These are phyloP conservation scores for Begonia fuchsioides DNA, from an alignment of 306 rosid genomes.

Conservation along the genomic window DNA sequence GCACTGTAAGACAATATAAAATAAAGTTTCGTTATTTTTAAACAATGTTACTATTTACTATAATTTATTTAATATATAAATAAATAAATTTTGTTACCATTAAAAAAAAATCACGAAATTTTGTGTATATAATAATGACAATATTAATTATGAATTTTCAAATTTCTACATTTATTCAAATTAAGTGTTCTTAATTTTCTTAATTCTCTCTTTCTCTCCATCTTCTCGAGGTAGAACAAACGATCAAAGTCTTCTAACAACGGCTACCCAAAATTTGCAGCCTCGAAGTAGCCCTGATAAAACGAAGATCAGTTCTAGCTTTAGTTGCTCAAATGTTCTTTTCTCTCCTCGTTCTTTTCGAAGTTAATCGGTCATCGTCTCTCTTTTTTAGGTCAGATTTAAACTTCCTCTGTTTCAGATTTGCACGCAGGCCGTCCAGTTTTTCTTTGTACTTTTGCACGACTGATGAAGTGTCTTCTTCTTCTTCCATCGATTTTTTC, in stretches of 20 bases:
- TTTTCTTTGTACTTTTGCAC: constrained; percentile 3
- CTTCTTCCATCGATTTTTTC: constrained; percentile 20
- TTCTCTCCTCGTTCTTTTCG: constrained; percentile 20
- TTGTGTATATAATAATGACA: too few species aligned
- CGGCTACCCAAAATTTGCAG: constrained; percentile 33
- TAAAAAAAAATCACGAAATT: too few species aligned
- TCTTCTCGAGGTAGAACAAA: constrained; percentile 9
- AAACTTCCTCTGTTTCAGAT: constrained; percentile 33
- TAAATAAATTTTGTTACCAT: too few species aligned
- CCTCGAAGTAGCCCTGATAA: constrained; percentile 42
- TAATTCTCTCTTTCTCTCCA: too few species aligned
- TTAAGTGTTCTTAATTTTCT: too few species aligned
- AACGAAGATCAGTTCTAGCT: constrained; percentile 13
- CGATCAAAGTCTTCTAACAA: constrained; percentile 15
- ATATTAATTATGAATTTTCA: too few species aligned
- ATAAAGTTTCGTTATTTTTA: too few species aligned
- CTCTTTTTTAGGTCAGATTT: constrained; percentile 44
- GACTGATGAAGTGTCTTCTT: constrained; percentile 28
- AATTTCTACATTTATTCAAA: too few species aligned
- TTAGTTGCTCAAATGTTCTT: constrained; percentile 73
- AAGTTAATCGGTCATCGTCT: constrained; percentile 6
- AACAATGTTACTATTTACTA: too few species aligned
- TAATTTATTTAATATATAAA: too few species aligned
- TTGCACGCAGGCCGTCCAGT: constrained; percentile 16
- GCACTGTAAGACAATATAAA: too few species aligned